Base-by-base conservation (phyloP, 768 basidiomycete species). In the Boletus reticulatus region DNA sequence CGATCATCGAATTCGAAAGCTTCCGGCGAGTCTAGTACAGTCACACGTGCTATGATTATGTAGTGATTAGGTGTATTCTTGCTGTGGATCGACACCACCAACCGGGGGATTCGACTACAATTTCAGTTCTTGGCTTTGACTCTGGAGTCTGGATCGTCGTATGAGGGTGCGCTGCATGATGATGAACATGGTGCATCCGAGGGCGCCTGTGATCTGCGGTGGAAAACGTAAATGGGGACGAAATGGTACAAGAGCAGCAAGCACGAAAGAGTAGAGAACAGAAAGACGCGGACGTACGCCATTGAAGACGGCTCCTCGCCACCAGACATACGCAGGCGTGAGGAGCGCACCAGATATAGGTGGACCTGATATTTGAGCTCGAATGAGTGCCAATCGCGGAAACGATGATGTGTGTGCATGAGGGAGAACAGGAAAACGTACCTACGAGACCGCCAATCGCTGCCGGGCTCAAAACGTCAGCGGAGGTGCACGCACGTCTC, bases 271-370 rank as follows among this genome's bases (percentile, higher is more conserved):
- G 5, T 6, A 14, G 5, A 17, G n/a, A 8, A 31, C 20, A 22
- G 41, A 16, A 6, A n/a, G 20, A 24, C 5, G 12, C 3, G 11
- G 32, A 61, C 70, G 36, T 41, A 76, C 71, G 53, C 81, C 83
- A 29, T 78, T 73, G 60, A 84, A 87, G 9, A 84, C 52, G 12
- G 78, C 78, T 1, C 82, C 80, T 34, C 79, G 73, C 80, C 82
- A 84, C 85, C 85, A 87, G 6, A 79, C 61, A 54, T 79, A 84
- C 0, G 73, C 65, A 9, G 72, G 57, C 0, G 81, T 77, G 8
- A 87, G 75, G 27, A 86, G 68, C 5, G 82, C 78, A 0, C 85
- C 85, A 34, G 78, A 78, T 53, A 85, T 79, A 1, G 85, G 84
- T 0, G 82, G 79, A 11, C 84, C 83, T 62, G 22, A 3, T 1